Base-by-base conservation (phyloP, 345 rosid species). In the Microthlaspi erraticum region DNA sequence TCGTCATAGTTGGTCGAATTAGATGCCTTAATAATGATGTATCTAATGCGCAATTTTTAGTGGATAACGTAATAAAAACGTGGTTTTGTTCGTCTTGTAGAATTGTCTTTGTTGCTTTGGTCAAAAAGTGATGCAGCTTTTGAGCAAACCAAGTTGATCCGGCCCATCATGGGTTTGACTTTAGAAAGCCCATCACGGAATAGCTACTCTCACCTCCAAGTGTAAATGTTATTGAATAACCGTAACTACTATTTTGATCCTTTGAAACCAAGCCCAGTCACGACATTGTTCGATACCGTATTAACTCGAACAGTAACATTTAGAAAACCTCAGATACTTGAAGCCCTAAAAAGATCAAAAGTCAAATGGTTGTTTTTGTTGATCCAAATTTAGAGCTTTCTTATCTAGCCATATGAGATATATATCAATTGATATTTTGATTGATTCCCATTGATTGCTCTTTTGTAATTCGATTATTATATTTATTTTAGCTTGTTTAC, bases 1-100 rank as follows among this genome's bases (percentile, higher is more conserved):
- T 55, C 64, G 42, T 54, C 70, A 17, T 18, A 45, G 12, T 37
- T 45, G 20, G 34, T 42, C 59, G 65, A 72, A 64, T 37, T 16
- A 72, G 77, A 72, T 72, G 71, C 71, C n/a, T 37, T 38, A 6
- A 54, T 32, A 66, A 2, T 66, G 52, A 42, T 46, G 68, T n/a
- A 32, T 43, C 20, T 33, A 60, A 42, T 60, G 23, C 45, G 11
- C 48, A 59, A 59, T 14, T 8, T 37, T 58, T 14, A 57, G 45
- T 19, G 48, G 48, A 38, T 39, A 53, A 54, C 49, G 23, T 72
- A 26, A n/a, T 6, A 12, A 8, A 63, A 36, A 29, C 50, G 48
- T 62, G 39, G 53, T 34, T 41, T 20, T 60, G 18, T n/a, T 49
- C 32, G 29, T 71, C 41, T 8, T 33, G 7, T 13, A 32, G 14